phyloP scores from a whole-genome alignment of 2,329 filamentous ascomycete species.

The Arthrobotrys megalospora region DNA sequence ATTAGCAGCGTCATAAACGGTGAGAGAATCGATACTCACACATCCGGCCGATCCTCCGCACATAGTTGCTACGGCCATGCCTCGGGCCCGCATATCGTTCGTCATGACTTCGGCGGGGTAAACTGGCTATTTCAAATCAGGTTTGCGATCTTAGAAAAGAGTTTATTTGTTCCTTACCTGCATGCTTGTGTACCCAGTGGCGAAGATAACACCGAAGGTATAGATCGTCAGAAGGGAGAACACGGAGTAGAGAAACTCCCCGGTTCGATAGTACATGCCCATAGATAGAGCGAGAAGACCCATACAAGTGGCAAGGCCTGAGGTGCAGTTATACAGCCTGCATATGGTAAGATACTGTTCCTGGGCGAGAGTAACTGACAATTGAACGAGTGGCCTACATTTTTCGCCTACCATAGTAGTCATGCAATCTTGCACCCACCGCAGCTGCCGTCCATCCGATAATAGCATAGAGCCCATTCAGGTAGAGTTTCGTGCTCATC shows the following conservation, averaged over 20 bases:
- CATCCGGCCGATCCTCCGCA: slow-evolving; percentile 67
- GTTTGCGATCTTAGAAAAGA: neutral
- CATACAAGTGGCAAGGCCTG: slow-evolving; percentile 66
- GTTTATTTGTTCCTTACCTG: slow-evolving; percentile 61
- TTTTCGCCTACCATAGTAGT: slow-evolving; percentile 68
- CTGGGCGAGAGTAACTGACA: neutral
- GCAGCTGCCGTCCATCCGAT: slow-evolving; percentile 68
- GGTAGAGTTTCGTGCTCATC: slow-evolving; percentile 68
- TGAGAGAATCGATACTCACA: slow-evolving; percentile 63
- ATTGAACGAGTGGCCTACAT: slow-evolving; percentile 63
- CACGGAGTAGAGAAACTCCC: slow-evolving; percentile 66
- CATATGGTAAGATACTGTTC: neutral
- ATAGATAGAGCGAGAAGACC: slow-evolving; percentile 68
- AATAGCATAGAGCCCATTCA: slow-evolving; percentile 69
- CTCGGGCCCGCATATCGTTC: slow-evolving; percentile 68
- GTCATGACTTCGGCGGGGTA: slow-evolving; percentile 68
- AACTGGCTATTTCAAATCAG: slow-evolving; percentile 62
- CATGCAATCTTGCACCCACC: slow-evolving; percentile 67
- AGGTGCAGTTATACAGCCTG: slow-evolving; percentile 66
- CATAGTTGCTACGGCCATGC: slow-evolving; percentile 67
- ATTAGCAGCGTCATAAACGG: slow-evolving; percentile 15
- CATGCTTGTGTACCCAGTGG: slow-evolving; percentile 66
- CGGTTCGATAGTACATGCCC: slow-evolving; percentile 63
- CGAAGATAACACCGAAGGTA: slow-evolving; percentile 67
- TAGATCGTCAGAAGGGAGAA: slow-evolving; percentile 69